Evolutionary conservation across 2,329 filamentous ascomycete species (phyloP).

Genomic region (Microcyclospora tardicrescens): DNA sequence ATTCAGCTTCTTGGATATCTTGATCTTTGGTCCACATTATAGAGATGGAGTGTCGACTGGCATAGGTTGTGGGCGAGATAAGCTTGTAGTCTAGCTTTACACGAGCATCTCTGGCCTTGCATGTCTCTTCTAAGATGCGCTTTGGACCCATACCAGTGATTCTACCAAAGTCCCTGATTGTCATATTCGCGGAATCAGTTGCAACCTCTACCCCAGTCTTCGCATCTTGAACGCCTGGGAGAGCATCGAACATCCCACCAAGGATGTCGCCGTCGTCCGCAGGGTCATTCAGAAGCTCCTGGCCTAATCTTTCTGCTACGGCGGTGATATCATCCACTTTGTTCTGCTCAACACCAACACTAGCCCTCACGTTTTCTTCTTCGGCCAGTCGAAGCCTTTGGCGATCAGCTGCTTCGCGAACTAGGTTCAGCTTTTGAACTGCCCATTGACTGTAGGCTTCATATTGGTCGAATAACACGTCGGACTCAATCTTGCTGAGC

Average conservation of each 20-base stretch:
- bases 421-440: slow-evolving; percentile 29
- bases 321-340: slow-evolving; percentile 29
- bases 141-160: slow-evolving; percentile 64
- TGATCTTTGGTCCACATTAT: slow-evolving; percentile 71
- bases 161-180: slow-evolving; percentile 73
- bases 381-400: slow-evolving; percentile 15
- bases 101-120: slow-evolving; percentile 62
- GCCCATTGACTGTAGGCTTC: slow-evolving; percentile 36
- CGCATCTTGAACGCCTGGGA: slow-evolving; percentile 14
- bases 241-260: slow-evolving; percentile 43
- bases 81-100: slow-evolving; percentile 55
- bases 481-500: slow-evolving; percentile 60
- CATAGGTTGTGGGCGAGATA: slow-evolving; percentile 61
- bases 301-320: slow-evolving; percentile 30
- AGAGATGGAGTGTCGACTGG: slow-evolving; percentile 60
- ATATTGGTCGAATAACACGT: slow-evolving; percentile 37
- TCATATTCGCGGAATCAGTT: slow-evolving; percentile 34
- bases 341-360: background rate
- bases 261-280: slow-evolving; percentile 43
- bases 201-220: slow-evolving; percentile 1
- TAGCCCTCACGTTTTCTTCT: background rate
- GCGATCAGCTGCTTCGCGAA: slow-evolving; percentile 26
- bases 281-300: slow-evolving; percentile 21
- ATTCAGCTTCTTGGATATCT: slow-evolving; percentile 33
- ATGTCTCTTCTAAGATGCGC: slow-evolving; percentile 73